phyloP scores from a whole-genome alignment of 805 yeast genomes.

The Teunomyces tritomae region DNA sequence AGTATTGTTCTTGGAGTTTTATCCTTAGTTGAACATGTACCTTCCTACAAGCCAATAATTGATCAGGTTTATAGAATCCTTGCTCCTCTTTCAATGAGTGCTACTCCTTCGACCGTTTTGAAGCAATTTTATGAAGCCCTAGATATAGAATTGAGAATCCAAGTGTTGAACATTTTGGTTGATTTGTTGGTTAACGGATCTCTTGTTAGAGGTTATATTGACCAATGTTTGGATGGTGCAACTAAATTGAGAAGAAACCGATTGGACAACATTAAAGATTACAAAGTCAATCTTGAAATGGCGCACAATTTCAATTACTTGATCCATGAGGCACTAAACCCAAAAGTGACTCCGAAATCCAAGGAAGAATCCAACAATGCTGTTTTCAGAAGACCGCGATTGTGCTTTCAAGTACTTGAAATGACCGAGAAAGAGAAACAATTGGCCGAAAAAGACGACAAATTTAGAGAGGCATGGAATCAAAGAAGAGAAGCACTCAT shows the following conservation, averaged over 20 bases:
- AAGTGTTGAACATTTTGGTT: conserved; percentile 59
- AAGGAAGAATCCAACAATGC: conserved; percentile 2
- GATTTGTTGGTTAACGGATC: conserved; percentile 59
- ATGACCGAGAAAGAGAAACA: conserved; percentile 39
- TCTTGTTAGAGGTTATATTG: conserved; percentile 61
- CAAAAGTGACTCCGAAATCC: background rate
- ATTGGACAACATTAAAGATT: conserved; percentile 62
- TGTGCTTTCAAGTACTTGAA: conserved; percentile 24
- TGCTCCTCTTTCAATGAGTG: conserved; percentile 55
- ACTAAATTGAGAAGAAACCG: conserved; percentile 63
- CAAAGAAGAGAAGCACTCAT: conserved; percentile 41
- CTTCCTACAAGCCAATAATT: conserved; percentile 51
- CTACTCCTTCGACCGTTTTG: conserved; percentile 48
- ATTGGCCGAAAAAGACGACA: conserved; percentile 39
- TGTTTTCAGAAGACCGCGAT: conserved; percentile 8
- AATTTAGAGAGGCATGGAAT: conserved; percentile 43
- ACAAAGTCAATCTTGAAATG: conserved; percentile 50
- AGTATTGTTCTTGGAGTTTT: conserved; percentile 71
- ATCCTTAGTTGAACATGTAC: conserved; percentile 55
- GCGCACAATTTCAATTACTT: conserved; percentile 36
- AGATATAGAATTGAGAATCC: conserved; percentile 52
- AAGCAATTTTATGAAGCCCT: conserved; percentile 56
- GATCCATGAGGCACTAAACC: conserved; percentile 17
- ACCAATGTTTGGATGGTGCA: conserved; percentile 63
- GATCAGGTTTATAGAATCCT: conserved; percentile 48